Percentiles rank a stretch among this genome's conserved stretches.
Conservation (phyloP, 257 asterid genomes). For the Fraxinus americana region DNA sequence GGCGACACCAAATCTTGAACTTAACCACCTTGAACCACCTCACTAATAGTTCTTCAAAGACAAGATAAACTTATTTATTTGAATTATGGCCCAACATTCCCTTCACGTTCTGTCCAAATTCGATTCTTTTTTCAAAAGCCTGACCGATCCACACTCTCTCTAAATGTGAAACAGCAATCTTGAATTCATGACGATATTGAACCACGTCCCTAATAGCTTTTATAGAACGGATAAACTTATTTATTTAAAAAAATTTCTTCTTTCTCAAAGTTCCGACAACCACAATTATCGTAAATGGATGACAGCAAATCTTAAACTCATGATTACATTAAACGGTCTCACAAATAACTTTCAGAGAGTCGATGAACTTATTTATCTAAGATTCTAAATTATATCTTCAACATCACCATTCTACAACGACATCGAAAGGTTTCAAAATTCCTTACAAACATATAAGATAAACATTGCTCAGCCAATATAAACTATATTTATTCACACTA, state of each 20-base stretch:
- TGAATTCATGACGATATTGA: neutral
- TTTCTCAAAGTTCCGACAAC: neutral
- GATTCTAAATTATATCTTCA: neutral
- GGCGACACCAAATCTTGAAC: neutral
- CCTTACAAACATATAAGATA: neutral
- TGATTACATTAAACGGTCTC: too few relatives aligned
- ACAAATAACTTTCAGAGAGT: neutral
- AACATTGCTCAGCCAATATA: constrained; percentile 12
- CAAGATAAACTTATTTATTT: too few relatives aligned
- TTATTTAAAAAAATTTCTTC: too few relatives aligned
- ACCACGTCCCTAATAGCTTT: neutral
- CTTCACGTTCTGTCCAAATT: neutral
- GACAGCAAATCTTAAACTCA: neutral
- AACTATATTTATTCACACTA: neutral
- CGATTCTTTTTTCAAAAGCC: neutral
- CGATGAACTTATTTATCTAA: neutral
- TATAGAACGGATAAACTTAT: neutral
- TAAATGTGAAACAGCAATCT: neutral
- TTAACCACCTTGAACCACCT: too few relatives aligned
- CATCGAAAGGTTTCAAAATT: neutral
- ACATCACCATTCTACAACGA: neutral
- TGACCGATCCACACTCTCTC: neutral
- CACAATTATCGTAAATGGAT: neutral
- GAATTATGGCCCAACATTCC: too few relatives aligned
- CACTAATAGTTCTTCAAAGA: too few relatives aligned